Percentiles rank a stretch among this genome's conserved stretches.
Evolutionary conservation across 2,329 filamentous ascomycete species (phyloP).

Genomic region (Fusarium tricinctum): DNA sequence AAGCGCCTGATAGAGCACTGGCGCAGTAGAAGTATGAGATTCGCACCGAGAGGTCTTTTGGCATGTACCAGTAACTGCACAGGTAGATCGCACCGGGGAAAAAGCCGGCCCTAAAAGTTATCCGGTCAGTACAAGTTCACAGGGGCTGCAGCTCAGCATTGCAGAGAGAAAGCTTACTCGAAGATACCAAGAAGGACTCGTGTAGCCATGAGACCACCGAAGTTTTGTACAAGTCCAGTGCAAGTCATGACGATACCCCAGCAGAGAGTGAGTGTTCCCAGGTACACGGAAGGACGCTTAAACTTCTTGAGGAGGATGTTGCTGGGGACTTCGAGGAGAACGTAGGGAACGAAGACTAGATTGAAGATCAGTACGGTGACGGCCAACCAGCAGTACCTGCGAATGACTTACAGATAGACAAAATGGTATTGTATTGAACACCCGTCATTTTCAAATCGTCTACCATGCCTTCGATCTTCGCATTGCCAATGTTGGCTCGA

Average conservation of each 20-base stretch:
- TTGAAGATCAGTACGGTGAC: neutral
- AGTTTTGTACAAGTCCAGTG: slow-evolving; percentile 72
- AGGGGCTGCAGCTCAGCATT: neutral
- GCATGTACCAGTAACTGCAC: slow-evolving; percentile 82
- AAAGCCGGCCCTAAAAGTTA: slow-evolving; percentile 66
- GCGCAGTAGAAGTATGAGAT: slow-evolving; percentile 84
- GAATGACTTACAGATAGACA: slow-evolving; percentile 75
- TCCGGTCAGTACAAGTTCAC: slow-evolving; percentile 1
- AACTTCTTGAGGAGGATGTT: slow-evolving; percentile 49
- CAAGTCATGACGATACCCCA: slow-evolving; percentile 77
- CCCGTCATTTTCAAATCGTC: slow-evolving; percentile 63
- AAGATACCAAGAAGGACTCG: slow-evolving; percentile 76
- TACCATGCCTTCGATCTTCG: slow-evolving; percentile 61
- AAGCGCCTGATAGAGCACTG: slow-evolving; percentile 79
- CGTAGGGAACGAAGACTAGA: slow-evolving; percentile 44
- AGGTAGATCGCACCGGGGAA: slow-evolving; percentile 82
- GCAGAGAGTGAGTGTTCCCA: slow-evolving; percentile 51
- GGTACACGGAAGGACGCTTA: slow-evolving; percentile 45
- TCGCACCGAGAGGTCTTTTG: slow-evolving; percentile 79
- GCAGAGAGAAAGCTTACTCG: slow-evolving; percentile 58
- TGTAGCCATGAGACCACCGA: slow-evolving; percentile 71
- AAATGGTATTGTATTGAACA: slow-evolving; percentile 70
- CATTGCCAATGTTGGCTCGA: slow-evolving; percentile 65
- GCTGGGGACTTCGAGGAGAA: slow-evolving; percentile 46
- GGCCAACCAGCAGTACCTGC: accelerated